These are phyloP conservation scores for Arabidopsis hybrid DNA, from an alignment of 441 rosid species.

Conservation along the genomic window DNA sequence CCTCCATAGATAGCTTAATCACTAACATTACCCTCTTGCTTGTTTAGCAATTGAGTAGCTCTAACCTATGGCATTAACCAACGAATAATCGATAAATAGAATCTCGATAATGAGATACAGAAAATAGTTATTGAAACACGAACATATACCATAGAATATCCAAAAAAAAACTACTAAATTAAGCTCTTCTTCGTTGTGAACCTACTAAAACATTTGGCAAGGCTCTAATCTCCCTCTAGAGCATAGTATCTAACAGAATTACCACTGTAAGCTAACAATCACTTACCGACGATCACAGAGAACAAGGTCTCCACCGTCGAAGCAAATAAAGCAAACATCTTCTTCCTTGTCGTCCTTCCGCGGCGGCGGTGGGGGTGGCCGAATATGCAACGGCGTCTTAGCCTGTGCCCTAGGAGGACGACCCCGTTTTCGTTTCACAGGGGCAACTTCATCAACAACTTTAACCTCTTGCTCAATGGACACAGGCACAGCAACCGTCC, in stretches of 20 bases:
- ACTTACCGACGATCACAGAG: constrained; percentile 98
- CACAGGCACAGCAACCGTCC: constrained; percentile 31
- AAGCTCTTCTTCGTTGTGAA: background rate
- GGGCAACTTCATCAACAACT: constrained; percentile 42
- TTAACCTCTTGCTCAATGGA: constrained; percentile 40
- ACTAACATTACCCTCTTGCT: background rate
- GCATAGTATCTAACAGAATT: constrained; percentile 20
- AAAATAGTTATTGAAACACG: constrained; percentile 14
- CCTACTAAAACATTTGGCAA: background rate
- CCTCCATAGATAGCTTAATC: background rate
- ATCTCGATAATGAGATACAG: background rate
- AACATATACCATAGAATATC: constrained; percentile 13
- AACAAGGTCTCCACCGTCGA: constrained; percentile 98
- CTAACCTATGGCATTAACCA: constrained; percentile 28
- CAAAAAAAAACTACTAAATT: constrained; percentile 10
- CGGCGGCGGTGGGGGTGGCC: constrained; percentile 30
- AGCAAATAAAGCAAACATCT: constrained; percentile 99
- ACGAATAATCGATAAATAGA: background rate
- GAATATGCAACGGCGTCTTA: constrained; percentile 35
- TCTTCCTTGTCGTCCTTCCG: constrained; percentile 65
- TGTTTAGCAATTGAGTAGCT: constrained; percentile 24
- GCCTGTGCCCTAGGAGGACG: constrained; percentile 72
- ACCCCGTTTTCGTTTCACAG: constrained; percentile 76
- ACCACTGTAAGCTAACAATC: background rate
- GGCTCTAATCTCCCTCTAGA: constrained; percentile 24